These are phyloP conservation scores for Aspergillus pseudoterreus DNA, from an alignment of 2,329 filamentous ascomycete species.

Conservation along the genomic window DNA sequence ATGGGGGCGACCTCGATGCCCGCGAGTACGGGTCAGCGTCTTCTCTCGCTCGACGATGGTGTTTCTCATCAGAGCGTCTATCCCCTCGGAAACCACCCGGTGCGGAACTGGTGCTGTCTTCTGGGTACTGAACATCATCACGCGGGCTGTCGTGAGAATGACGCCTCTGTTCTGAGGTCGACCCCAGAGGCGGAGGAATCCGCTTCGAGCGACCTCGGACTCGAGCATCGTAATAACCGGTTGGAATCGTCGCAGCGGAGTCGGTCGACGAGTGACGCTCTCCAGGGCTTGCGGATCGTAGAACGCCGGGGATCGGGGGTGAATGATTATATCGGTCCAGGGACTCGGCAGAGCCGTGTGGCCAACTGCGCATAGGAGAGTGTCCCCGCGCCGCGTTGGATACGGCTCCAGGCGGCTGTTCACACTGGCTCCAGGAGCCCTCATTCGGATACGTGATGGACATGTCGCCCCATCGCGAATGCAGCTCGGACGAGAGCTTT, in stretches of 20 bases:
- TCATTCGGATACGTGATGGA: constrained; percentile 38
- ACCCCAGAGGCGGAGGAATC: background rate
- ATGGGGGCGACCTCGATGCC: constrained; percentile 31
- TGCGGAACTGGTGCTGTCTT: background rate
- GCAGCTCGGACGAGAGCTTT: constrained; percentile 33
- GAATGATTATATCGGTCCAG: constrained; percentile 7
- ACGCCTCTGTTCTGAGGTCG: background rate
- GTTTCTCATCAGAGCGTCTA: constrained; percentile 1
- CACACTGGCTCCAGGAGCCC: constrained; percentile 42
- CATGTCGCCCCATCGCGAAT: constrained; percentile 40
- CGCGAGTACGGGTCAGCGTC: constrained; percentile 19
- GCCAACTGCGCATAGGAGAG: constrained; percentile 12
- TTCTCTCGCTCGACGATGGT: constrained; percentile 5
- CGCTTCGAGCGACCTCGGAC: constrained; percentile 21
- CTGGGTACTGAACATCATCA: constrained; percentile 6
- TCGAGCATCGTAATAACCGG: constrained; percentile 29
- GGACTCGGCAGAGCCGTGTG: constrained; percentile 10
- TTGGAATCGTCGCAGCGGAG: constrained; percentile 20
- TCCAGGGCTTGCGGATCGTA: background rate
- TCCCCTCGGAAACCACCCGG: background rate
- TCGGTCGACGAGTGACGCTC: constrained; percentile 9
- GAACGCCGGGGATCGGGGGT: background rate
- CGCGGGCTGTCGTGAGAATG: constrained; percentile 17
- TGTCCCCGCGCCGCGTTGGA: constrained; percentile 7
- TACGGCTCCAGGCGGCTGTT: constrained; percentile 19